These are phyloP conservation scores for Irpex sp. DNA, from an alignment of 1,284 basidiomycete genomes.

Conservation along the genomic window DNA sequence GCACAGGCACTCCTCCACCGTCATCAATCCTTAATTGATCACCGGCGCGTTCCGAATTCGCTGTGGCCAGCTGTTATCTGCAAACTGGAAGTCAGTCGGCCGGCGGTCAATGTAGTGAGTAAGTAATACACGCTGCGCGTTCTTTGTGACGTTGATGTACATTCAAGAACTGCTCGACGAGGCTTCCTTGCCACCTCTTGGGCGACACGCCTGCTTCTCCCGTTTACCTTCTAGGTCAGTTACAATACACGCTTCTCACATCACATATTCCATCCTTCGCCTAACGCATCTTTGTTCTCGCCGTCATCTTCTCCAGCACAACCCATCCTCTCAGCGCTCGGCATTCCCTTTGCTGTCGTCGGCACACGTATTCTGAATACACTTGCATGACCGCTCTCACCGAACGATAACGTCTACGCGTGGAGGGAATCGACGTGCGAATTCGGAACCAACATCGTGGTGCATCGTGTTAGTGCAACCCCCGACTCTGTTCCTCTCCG, in stretches of 20 bases:
- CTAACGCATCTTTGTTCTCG: not conserved
- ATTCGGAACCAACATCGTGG: not conserved
- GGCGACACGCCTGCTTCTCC: not conserved
- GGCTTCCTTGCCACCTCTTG: no score
- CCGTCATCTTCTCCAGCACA: not conserved
- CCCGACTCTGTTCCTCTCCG: not conserved
- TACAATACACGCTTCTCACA: not conserved
- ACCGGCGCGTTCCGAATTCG: no score
- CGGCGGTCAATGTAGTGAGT: no score
- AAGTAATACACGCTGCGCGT: no score
- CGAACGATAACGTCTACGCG: not conserved
- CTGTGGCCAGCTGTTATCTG: no score
- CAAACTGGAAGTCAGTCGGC: no score
- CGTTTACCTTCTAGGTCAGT: not conserved
- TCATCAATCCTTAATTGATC: no score
- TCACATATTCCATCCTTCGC: not conserved
- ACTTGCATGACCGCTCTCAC: not conserved
- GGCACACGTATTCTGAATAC: not conserved
- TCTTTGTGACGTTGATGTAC: no score
- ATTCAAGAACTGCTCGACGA: no score
- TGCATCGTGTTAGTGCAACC: not conserved
- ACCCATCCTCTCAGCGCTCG: not conserved
- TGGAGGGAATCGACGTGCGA: not conserved
- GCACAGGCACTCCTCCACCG: no score
- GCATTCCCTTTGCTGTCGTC: not conserved